Evolutionary conservation across 179 eudicot genomes (phyloP).

Genomic region (Silene vulgaris): DNA sequence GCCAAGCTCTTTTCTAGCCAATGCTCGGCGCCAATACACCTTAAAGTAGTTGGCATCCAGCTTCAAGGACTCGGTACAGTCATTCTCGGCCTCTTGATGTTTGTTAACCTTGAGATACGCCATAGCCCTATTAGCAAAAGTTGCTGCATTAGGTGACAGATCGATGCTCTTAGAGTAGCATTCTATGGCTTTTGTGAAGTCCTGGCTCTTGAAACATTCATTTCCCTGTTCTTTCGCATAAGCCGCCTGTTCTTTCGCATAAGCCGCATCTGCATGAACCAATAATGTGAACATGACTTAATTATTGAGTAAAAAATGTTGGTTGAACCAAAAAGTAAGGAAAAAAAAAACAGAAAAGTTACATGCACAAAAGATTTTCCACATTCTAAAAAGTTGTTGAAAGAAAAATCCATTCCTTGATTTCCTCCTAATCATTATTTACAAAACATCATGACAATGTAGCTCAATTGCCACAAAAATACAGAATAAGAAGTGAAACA

Average conservation of each 20-base stretch:
- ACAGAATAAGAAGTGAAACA: too few species aligned
- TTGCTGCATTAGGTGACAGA: background rate
- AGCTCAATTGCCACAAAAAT: too few species aligned
- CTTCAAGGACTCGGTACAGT: conserved; percentile 7
- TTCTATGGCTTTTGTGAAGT: background rate
- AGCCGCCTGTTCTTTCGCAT: conserved; percentile 8
- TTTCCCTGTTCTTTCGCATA: conserved; percentile 7
- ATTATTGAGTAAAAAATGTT: background rate
- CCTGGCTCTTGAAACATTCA: conserved; percentile 1
- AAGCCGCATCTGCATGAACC: conserved; percentile 4
- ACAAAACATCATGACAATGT: too few species aligned
- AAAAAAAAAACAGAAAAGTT: too few species aligned
- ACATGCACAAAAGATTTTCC: too few species aligned
- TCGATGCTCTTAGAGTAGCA: conserved; percentile 9
- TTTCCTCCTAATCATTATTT: too few species aligned
- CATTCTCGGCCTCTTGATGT: background rate
- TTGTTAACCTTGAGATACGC: conserved; percentile 6
- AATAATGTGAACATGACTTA: background rate
- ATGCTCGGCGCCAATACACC: conserved; percentile 3
- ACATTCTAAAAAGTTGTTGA: too few species aligned
- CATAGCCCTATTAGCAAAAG: conserved; percentile 14
- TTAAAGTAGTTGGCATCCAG: background rate
- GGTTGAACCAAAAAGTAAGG: too few species aligned
- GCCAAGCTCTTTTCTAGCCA: background rate
- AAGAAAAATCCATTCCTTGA: too few species aligned